Evolutionary conservation across 2,329 filamentous ascomycete genomes (phyloP), one percentile per base, ranked within the genome.

Genomic region (Cyphellophora europaea): DNA sequence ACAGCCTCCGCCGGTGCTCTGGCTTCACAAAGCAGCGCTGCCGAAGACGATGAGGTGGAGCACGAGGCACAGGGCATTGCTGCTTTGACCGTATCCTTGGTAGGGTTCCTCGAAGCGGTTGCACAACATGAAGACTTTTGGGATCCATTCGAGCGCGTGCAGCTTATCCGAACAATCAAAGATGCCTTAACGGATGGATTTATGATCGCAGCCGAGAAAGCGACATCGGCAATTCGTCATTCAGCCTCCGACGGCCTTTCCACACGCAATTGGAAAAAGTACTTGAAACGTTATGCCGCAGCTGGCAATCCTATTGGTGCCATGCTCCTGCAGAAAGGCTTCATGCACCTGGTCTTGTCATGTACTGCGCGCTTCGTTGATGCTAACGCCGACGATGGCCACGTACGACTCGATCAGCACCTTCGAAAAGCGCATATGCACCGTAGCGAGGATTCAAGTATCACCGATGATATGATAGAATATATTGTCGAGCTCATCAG

Each of bases 161-260:
- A 71, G 3, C 61, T 96, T 30, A 73, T 95, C 11, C 73, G 82
- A 41, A 72, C 77, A 31, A 61, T 94, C 19, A 78, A 78, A 35
- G 67, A 71, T 19, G 71, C 94, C 12, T 66, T 98, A 10, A 89
- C 86, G 0, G 88, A 94, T 51, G 69, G 76, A 5, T 94, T 93
- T 53, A 70, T 95, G 45, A 75, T 93, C 10, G 79, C 83, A 2
- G 74, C 96, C 23, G 91, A 96, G 61, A 86, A 85, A 0, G 83
- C 87, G 6, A 80, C 94, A 38, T 95, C 89, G 6, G 87, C 84
- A 6, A 82, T 96, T 44, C 81, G 89, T 36, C 93, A 93, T 58
- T 73, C 80, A 2, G 77, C 76, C 45, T 71, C 71, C 17, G 64
- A 76, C 15, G 78, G 83, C 43, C 69, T 71, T 31, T 63, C 72